Base-by-base conservation (phyloP, 441 rosid genomes). In the Breynia disticha region DNA sequence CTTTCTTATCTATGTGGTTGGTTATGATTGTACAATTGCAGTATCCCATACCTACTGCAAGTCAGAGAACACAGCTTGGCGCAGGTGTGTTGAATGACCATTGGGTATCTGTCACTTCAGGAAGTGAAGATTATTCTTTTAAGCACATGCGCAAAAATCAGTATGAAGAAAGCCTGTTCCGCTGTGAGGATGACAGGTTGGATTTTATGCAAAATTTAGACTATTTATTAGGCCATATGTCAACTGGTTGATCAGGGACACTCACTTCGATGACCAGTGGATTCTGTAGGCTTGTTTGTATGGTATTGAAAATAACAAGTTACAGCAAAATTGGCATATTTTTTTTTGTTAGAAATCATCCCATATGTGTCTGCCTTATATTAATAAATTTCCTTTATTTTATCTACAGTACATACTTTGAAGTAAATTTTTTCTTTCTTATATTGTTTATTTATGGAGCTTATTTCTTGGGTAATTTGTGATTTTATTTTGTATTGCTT, bases 111-210 rank as follows among this genome's bases (percentile, higher is more conserved):
- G 95, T 94, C 49, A 94, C 99, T 63, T 94, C 96, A 60, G 99
- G 99, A 70, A 94, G 97, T 79, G 99, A 90, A 74, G 99, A 94
- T 71, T 94, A 94, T 81, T 90, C 99, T 47, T 94, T 94, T 55
- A 94, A 90, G 62, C 99, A 94, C 75, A 94, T 87, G 97, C 91
- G 96, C 54, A 94, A 87, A 75, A 94, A 94, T 72, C 96, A 90
- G 68, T 94, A 94, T 63, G 99, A 90, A 77, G 99, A 94, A 78
- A 87, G 95, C 74, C 79, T 94, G 53, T 94, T 94, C 62, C 78
- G 85, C 14, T 94, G 99, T 61, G 99, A 94, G 78, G 99, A 94
- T 72, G 97, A 90, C 79, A 87, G 97, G 99, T 90, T 60, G 56
- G 72, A 62, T 46, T 14, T 39, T 2, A 1, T 14, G 14, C 43